Percentiles rank a stretch among this genome's conserved stretches.
phyloP scores from a whole-genome alignment of 495 filamentous ascomycete species.

The Beverwykella pulmonaria region DNA sequence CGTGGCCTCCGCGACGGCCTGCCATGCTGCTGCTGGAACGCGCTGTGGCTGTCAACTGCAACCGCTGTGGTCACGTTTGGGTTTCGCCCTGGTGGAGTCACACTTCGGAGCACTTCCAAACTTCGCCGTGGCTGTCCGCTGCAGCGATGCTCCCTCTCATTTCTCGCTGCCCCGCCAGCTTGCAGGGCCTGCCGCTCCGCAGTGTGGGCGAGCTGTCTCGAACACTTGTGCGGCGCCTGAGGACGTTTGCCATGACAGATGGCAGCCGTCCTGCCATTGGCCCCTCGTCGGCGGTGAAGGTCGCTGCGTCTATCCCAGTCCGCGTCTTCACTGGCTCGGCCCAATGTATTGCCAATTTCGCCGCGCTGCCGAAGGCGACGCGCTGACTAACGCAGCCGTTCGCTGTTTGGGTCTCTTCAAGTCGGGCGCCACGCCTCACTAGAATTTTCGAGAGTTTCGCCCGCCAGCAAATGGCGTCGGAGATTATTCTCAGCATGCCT shows the following conservation, averaged over 20 bases:
- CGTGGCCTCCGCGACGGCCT: no score
- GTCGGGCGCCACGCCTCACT: no score
- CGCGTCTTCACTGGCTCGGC: slow-evolving; percentile 7
- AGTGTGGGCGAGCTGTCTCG: slow-evolving; percentile 28
- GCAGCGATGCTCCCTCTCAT: background rate
- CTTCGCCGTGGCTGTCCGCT: background rate
- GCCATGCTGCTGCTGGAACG: no score
- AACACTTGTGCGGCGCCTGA: slow-evolving; percentile 23
- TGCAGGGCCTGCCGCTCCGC: no score
- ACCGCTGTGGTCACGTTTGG: slow-evolving; percentile 37
- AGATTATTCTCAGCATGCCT: slow-evolving; percentile 27
- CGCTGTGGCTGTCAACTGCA: no score
- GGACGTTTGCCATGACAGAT: slow-evolving; percentile 28
- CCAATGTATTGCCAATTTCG: slow-evolving; percentile 29
- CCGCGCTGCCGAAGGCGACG: no score
- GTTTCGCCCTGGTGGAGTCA: slow-evolving; percentile 37
- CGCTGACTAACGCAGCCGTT: slow-evolving; percentile 12
- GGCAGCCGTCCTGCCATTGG: slow-evolving; percentile 12
- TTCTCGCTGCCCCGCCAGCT: background rate
- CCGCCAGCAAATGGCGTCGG: slow-evolving; percentile 33
- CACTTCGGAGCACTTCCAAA: slow-evolving; percentile 1
- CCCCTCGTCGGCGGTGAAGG: slow-evolving; percentile 1
- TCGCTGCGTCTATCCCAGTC: background rate
- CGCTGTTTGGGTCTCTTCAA: no score
- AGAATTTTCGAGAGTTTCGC: slow-evolving; percentile 32